Evolutionary conservation across 2,329 filamentous ascomycete species (phyloP), one percentile per base, ranked within the genome.

Genomic region (Trichophyton mentagrophytes): DNA sequence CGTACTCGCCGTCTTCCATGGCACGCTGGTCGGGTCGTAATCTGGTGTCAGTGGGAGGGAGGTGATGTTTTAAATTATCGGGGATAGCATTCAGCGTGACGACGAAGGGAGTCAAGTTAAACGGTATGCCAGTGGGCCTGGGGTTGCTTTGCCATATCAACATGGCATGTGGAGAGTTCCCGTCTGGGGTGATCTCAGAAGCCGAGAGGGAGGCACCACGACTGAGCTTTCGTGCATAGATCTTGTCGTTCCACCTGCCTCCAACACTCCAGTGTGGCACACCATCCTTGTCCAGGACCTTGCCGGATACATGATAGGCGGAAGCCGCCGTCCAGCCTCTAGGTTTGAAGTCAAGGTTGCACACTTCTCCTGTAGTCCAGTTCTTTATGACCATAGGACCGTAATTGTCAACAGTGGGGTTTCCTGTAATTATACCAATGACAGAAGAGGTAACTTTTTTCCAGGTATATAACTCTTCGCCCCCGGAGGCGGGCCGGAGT

Each of bases 1-100:
- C 92, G 70, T 99, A 99, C 74, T 91, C 84, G n/a, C 92, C 93
- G 64, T 97, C 91, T 72, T 99, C 93, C 93, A 99, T 99, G 1
- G 93, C 93, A 9, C 93, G 82, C 77, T 99, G 93, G 73, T 99
- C 93, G 0, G 93, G 92, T 33, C 93, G 82, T 36, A 96, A 79
- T n/a, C 93, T 82, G 1, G 92, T 95, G 72, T 99, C 93, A 0
- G 93, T 99, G 0, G 93, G 93, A 42, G 93, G 88, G 15, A 99
- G 77, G 76, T 87, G 84, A 3, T 86, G 83, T 58, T 77, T 78
- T 17, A 99, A 80, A n/a, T 82, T 79, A n/a, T 95, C 89, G 60
- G 92, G 87, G 57, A 96, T 80, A 66, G 91, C 89, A 74, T 99
- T 99, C 65, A 99, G 86, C 0, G 91, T 95, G 62, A 99, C 81